Evolutionary conservation across 257 asterid species (phyloP).

Genomic region (Solanum ossicruentum): DNA sequence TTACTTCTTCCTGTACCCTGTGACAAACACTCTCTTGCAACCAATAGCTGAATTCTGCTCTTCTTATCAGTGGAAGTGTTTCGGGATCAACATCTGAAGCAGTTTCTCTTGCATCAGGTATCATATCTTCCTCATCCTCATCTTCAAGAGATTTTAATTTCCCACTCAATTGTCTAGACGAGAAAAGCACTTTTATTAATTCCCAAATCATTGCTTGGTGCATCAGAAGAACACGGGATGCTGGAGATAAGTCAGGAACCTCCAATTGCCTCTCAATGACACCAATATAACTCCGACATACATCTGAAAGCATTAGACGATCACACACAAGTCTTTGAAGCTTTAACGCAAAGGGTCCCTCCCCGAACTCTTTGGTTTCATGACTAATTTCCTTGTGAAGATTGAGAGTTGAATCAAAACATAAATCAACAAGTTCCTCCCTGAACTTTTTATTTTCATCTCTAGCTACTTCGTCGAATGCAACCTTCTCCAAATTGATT

Average conservation of each 20-base stretch:
- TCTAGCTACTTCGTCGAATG: slow-evolving; percentile 60
- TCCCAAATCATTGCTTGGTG: slow-evolving; percentile 96
- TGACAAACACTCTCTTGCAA: slow-evolving; percentile 88
- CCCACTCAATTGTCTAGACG: slow-evolving; percentile 38
- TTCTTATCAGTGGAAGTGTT: slow-evolving; percentile 69
- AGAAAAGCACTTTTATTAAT: slow-evolving; percentile 79
- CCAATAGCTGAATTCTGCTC: slow-evolving; percentile 93
- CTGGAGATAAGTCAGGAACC: slow-evolving; percentile 46
- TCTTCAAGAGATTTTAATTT: slow-evolving; percentile 35
- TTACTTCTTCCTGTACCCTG: slow-evolving; percentile 79
- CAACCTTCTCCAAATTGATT: slow-evolving; percentile 78
- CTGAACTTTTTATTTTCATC: slow-evolving; percentile 47
- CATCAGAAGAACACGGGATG: slow-evolving; percentile 60
- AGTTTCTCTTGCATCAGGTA: slow-evolving; percentile 44
- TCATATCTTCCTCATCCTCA: slow-evolving; percentile 74
- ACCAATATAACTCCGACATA: slow-evolving; percentile 72
- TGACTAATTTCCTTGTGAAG: slow-evolving; percentile 72
- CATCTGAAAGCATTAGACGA: slow-evolving; percentile 54
- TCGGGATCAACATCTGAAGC: slow-evolving; percentile 55
- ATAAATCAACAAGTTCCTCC: slow-evolving; percentile 53
- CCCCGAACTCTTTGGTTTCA: slow-evolving; percentile 42
- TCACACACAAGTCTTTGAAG: slow-evolving; percentile 67
- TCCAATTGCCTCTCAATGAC: slow-evolving; percentile 74
- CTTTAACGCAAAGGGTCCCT: slow-evolving; percentile 49
- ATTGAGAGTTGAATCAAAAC: slow-evolving; percentile 67